phyloP scores from a whole-genome alignment of 345 rosid genomes.

The Durio zibethinus region DNA sequence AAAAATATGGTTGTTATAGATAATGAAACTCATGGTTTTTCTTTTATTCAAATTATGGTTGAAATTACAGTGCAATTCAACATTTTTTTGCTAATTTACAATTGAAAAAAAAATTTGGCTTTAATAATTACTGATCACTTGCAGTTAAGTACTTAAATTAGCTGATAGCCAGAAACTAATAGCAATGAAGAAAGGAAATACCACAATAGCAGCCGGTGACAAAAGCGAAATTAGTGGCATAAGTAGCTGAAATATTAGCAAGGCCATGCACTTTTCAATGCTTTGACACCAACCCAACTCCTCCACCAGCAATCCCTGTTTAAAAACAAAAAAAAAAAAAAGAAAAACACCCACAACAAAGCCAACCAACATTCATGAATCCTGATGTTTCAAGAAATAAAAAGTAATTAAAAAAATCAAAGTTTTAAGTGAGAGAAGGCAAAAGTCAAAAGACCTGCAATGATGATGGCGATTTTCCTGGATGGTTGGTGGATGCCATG shows the following conservation, averaged over 20 bases:
- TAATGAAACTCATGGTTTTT: background rate
- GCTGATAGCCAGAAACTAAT: background rate
- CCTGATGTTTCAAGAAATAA: background rate
- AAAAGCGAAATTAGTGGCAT: conserved; percentile 67
- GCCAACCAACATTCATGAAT: background rate
- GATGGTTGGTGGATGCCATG: conserved; percentile 42
- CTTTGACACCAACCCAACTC: conserved; percentile 63
- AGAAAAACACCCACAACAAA: background rate
- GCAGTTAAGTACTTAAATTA: background rate
- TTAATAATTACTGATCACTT: background rate
- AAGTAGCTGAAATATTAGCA: conserved; percentile 55
- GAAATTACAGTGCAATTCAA: background rate
- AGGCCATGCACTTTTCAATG: conserved; percentile 54
- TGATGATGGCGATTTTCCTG: conserved; percentile 30
- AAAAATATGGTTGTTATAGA: background rate
- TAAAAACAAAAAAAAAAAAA: no score
- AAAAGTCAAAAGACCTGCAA: conserved; percentile 50
- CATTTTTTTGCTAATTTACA: background rate
- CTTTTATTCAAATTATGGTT: background rate
- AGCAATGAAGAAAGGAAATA: background rate
- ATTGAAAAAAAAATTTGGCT: background rate
- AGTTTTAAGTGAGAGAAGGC: background rate
- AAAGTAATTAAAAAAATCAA: background rate
- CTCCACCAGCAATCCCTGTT: conserved; percentile 67
- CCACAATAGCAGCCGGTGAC: conserved; percentile 81